Conservation (phyloP, 257 asterid species). For the Nicotiana paniculata region DNA sequence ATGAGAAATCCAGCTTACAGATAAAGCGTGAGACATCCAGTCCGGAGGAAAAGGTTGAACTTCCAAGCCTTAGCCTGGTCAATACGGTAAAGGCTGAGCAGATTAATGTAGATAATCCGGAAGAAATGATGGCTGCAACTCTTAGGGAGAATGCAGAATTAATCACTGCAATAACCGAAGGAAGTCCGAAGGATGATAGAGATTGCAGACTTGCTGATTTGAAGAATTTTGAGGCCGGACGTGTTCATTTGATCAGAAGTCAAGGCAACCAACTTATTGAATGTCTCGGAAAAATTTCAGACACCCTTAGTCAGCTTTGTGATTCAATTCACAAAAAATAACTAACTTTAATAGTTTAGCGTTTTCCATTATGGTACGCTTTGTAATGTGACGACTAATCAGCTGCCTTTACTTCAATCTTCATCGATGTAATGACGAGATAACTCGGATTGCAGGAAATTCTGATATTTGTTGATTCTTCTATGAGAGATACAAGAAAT, state of each 20-base stretch:
- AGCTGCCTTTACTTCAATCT: not conserved
- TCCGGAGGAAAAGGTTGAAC: constrained; percentile 16
- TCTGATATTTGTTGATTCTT: not conserved
- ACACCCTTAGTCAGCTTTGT: constrained; percentile 55
- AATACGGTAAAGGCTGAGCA: constrained; percentile 21
- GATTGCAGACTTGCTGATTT: constrained; percentile 38
- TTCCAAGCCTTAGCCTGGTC: constrained; percentile 2
- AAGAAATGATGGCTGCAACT: constrained; percentile 43
- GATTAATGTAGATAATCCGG: constrained; percentile 19
- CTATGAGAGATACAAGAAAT: not conserved
- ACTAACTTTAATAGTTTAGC: not conserved
- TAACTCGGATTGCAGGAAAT: not conserved
- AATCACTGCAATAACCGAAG: constrained; percentile 47
- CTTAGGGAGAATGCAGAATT: constrained; percentile 43
- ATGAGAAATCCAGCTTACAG: not conserved
- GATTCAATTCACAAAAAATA: constrained; percentile 25
- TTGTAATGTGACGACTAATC: not conserved
- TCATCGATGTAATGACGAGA: not conserved
- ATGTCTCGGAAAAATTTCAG: constrained; percentile 46
- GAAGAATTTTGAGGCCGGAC: constrained; percentile 38
- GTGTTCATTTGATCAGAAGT: constrained; percentile 39
- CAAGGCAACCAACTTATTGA: constrained; percentile 67
- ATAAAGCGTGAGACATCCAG: not conserved
- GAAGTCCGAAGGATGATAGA: constrained; percentile 37
- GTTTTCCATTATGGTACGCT: not conserved